Base-by-base conservation (phyloP, 2,329 filamentous ascomycete species). In the Penicillium sp. region DNA sequence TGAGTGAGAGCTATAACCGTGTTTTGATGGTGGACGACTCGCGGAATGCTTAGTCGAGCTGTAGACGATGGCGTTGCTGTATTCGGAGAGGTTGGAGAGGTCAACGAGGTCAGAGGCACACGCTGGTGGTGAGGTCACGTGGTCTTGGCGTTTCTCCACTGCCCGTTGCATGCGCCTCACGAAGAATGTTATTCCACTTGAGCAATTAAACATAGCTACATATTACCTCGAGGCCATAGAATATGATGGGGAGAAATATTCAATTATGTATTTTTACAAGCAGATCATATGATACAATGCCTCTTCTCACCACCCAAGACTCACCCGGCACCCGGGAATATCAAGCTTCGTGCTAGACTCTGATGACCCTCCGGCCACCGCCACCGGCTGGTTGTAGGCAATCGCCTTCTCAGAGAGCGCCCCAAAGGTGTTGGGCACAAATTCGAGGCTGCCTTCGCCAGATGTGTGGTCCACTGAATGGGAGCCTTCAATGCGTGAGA, bases 401-500 rank as follows among this genome's bases (percentile, higher is more conserved):
- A 72, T 67, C 13, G 65, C 63, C 39, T 67, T 69, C 46, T 71
- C 68, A 5, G 69, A 70, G 39, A 71, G 48, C 9, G 67, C 70
- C 6, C 69, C 68, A 53, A 72, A 72, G 25, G 55, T 55, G 44
- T 63, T 61, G 11, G 57, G 63, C 7, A 66, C n/a, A 12, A 57
- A 40, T 12, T 52, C 37, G 13, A 71, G 46, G 33, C 54, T 45
- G 12, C 57, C 55, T 13, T 50, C 18, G 35, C 27, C 18, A 7
- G 42, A 45, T 36, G 7, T 40, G 32, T 25, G 2, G 1, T n/a
- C 28, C 9, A 43, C 29, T 18, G 43, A 18, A 18, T 46, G 36
- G 9, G 29, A 12, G 38, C 40, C 36, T n/a, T 66, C 66, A 4
- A 58, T 43, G 36, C 64, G 59, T 26, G 60, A 51, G 8, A 64